These are phyloP conservation scores for Pseudodiploospora longispora DNA, from an alignment of 2,329 filamentous ascomycete genomes.

Conservation along the genomic window DNA sequence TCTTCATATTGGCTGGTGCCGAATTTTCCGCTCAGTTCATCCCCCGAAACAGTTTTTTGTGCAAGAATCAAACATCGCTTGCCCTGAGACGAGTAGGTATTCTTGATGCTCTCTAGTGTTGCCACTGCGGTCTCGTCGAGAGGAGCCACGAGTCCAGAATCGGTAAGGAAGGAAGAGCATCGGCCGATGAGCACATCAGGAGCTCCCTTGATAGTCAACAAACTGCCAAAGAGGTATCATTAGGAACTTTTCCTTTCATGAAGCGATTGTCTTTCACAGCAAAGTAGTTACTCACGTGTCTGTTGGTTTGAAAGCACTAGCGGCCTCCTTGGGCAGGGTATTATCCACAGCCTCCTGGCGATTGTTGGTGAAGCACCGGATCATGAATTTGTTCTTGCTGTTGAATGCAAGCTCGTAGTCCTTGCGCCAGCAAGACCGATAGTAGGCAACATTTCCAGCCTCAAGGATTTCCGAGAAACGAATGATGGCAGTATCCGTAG, in stretches of 20 bases:
- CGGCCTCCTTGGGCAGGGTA: constrained; percentile 30
- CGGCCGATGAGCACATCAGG: constrained; percentile 63
- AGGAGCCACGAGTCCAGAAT: constrained; percentile 43
- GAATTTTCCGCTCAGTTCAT: constrained; percentile 28
- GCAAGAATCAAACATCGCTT: constrained; percentile 61
- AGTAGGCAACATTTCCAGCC: constrained; percentile 45
- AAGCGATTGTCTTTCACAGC: not conserved
- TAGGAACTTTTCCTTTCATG: not conserved
- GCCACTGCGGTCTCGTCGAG: constrained; percentile 38
- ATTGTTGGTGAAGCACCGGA: constrained; percentile 48
- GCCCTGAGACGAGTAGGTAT: constrained; percentile 60
- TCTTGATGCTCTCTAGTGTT: constrained; percentile 51
- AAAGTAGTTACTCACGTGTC: constrained; percentile 25
- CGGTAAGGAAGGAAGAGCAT: constrained; percentile 49
- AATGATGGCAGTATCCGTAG: constrained; percentile 67
- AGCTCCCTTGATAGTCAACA: constrained; percentile 71
- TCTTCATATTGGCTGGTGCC: constrained; percentile 42
- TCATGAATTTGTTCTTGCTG: constrained; percentile 79
- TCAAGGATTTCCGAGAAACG: constrained; percentile 58
- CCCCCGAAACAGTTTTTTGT: constrained; percentile 44
- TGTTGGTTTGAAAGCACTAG: constrained; percentile 23
- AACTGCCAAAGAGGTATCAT: constrained; percentile 18
- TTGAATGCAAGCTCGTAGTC: constrained; percentile 67
- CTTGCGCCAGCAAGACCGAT: constrained; percentile 55
- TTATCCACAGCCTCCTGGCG: constrained; percentile 22